Conservation (phyloP, 108 stramenopile genomes). For the Pseudonitzschia multiseries region DNA sequence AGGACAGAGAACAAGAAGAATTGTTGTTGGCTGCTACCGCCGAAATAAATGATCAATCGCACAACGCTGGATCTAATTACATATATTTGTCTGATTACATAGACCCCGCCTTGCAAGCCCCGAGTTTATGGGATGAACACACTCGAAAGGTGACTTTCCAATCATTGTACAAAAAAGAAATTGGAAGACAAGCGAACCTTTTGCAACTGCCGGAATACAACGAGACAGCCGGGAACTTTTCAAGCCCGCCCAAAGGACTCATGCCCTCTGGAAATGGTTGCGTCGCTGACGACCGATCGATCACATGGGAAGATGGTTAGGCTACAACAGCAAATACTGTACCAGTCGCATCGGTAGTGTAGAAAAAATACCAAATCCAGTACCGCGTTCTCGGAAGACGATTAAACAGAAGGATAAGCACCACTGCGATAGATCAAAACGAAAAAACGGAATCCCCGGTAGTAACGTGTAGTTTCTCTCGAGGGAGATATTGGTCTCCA, state of each 20-base stretch:
- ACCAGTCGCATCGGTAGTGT: neutral
- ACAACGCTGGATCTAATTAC: conserved; percentile 22
- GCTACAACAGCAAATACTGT: neutral
- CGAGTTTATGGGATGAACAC: conserved; percentile 59
- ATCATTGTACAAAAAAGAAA: conserved; percentile 74
- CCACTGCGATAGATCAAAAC: neutral
- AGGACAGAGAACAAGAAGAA: conserved; percentile 44
- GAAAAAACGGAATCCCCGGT: neutral
- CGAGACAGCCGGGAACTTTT: conserved; percentile 11
- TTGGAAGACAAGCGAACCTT: conserved; percentile 52
- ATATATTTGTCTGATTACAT: conserved; percentile 33
- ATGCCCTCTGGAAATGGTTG: neutral
- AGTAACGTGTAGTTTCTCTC: neutral
- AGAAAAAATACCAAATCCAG: neutral
- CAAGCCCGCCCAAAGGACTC: conserved; percentile 17
- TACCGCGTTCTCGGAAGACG: neutral
- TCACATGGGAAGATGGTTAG: conserved; percentile 15
- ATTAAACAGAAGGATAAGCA: neutral
- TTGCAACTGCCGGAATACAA: conserved; percentile 18
- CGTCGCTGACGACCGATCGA: neutral
- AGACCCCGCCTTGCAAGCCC: conserved; percentile 60
- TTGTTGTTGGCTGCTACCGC: conserved; percentile 42
- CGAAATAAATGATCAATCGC: conserved; percentile 34
- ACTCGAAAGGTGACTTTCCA: conserved; percentile 67
- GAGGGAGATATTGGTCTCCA: no score